Evolutionary conservation across 2,329 filamentous ascomycete genomes (phyloP).

Genomic region (Stylonectria norvegica): DNA sequence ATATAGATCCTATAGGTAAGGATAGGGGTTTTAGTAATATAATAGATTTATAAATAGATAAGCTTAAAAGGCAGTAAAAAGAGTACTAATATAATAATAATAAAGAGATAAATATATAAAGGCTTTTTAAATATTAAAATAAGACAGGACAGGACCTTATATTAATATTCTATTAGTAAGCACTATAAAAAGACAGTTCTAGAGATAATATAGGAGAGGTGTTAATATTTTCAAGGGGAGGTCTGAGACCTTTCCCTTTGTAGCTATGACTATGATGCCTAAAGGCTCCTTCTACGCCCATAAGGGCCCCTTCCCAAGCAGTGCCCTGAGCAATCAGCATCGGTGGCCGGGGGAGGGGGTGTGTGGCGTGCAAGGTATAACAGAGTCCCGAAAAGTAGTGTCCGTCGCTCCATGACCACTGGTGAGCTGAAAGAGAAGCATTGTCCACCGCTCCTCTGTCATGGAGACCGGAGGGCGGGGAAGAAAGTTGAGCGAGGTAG

Average conservation of each 20-base stretch:
- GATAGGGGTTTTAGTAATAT: too few species aligned
- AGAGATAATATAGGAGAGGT: too few species aligned
- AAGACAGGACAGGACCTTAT: neutral
- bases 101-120: too few species aligned
- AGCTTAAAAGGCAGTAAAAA: too few species aligned
- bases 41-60: too few species aligned
- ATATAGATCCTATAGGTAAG: too few species aligned
- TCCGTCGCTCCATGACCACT: conserved; percentile 6
- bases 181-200: neutral
- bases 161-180: neutral
- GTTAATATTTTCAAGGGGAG: too few species aligned
- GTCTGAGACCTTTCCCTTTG: too few species aligned
- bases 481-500: conserved; percentile 3
- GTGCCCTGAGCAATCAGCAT: conserved; percentile 21
- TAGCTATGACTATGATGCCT: too few species aligned
- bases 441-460: conserved; percentile 17
- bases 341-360: conserved; percentile 16
- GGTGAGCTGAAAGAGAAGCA: conserved; percentile 19
- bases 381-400: conserved; percentile 10
- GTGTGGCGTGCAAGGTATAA: conserved; percentile 16
- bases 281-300: too few species aligned
- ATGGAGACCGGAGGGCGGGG: conserved; percentile 4
- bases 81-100: too few species aligned
- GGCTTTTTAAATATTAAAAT: neutral
- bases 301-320: too few species aligned